A percentile compares a stretch with the other conserved stretches of the same genome.
Evolutionary conservation across 2,329 filamentous ascomycete species (phyloP).

Genomic region (Decorospora gaudefroyi): DNA sequence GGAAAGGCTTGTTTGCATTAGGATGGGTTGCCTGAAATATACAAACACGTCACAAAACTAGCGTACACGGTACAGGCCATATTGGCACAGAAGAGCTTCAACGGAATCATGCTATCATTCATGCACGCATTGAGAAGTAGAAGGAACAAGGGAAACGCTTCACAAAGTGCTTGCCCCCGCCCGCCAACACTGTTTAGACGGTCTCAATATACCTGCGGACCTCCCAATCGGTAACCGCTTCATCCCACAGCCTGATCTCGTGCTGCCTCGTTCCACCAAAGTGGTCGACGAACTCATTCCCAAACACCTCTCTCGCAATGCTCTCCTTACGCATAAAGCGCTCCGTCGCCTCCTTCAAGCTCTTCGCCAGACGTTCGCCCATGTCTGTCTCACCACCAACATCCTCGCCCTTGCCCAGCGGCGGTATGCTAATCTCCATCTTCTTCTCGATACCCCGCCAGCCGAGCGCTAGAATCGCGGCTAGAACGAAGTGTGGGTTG

Average conservation of each 20-base stretch:
- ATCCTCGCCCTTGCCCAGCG: conserved; percentile 81
- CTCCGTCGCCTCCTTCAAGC: conserved; percentile 78
- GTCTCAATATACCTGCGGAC: conserved; percentile 53
- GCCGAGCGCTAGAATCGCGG: conserved; percentile 83
- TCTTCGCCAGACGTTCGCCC: conserved; percentile 80
- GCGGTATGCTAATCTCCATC: conserved; percentile 78
- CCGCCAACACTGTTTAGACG: too few relatives aligned
- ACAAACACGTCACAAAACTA: too few relatives aligned
- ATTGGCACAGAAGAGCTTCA: too few relatives aligned
- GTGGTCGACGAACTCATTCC: conserved; percentile 94
- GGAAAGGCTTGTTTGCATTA: too few relatives aligned
- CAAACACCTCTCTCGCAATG: conserved; percentile 90
- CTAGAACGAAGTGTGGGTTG: conserved; percentile 84
- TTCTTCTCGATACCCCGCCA: conserved; percentile 94
- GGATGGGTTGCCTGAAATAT: too few relatives aligned
- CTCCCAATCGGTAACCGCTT: conserved; percentile 95
- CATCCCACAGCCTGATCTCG: conserved; percentile 88
- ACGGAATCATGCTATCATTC: too few relatives aligned
- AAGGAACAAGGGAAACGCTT: too few relatives aligned
- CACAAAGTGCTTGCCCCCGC: too few relatives aligned
- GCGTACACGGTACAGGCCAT: too few relatives aligned
- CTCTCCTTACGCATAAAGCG: conserved; percentile 78
- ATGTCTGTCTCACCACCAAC: conserved; percentile 73
- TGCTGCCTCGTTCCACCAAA: conserved; percentile 91
- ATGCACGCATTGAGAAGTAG: too few relatives aligned